Conservation (phyloP, 164 flowering plant species). For the Chloranthus sessilifolius region DNA sequence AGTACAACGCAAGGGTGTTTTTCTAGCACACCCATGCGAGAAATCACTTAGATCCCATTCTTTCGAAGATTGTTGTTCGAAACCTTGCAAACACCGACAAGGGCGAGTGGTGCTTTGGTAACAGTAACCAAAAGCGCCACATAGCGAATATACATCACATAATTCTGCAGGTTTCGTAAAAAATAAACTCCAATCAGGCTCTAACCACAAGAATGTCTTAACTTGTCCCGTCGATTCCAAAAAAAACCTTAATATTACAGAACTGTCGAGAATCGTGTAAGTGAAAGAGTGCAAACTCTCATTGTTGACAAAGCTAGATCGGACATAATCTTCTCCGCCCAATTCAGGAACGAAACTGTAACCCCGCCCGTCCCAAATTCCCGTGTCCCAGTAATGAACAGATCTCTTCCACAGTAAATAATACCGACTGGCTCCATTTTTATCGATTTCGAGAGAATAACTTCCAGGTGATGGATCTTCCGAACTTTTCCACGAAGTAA, state of each 20-base stretch:
- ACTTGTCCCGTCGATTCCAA: constrained; percentile 21
- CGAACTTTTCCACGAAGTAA: constrained; percentile 12
- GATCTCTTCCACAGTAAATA: constrained; percentile 11
- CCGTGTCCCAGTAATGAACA: constrained; percentile 13
- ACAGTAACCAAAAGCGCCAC: constrained; percentile 27
- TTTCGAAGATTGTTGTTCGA: background rate
- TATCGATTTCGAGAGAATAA: constrained; percentile 11
- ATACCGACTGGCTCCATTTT: constrained; percentile 5
- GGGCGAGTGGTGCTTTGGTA: background rate
- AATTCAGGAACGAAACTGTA: constrained; percentile 22
- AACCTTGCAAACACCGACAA: constrained; percentile 22
- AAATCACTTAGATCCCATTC: constrained; percentile 15
- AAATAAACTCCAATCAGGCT: constrained; percentile 14
- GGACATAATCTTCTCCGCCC: constrained; percentile 6
- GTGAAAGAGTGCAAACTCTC: constrained; percentile 14
- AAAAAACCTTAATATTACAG: constrained; percentile 14
- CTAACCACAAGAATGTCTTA: constrained; percentile 14
- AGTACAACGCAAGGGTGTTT: constrained; percentile 13
- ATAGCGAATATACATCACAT: constrained; percentile 15
- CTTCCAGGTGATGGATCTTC: constrained; percentile 20
- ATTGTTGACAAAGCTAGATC: constrained; percentile 10
- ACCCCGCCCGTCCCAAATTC: constrained; percentile 11
- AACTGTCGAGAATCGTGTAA: constrained; percentile 1
- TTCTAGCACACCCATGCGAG: constrained; percentile 26
- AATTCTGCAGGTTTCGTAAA: constrained; percentile 19